Evolutionary conservation across 1,284 basidiomycete species (phyloP), one percentile per base, ranked within the genome.

Genomic region (Naganishia sp.): DNA sequence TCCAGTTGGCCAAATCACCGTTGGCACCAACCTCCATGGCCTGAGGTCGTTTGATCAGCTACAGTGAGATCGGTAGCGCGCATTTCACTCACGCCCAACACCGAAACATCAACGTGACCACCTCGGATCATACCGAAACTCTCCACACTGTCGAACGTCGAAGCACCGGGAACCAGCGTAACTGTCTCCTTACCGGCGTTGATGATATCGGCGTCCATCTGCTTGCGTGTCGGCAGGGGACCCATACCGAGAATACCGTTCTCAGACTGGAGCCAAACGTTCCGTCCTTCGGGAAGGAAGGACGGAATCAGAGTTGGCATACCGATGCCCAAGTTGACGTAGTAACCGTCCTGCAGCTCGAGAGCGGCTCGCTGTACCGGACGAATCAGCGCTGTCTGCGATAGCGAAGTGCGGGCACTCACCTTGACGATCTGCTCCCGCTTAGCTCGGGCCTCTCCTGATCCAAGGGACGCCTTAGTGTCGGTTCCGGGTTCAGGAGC

Each of bases 1-100:
- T 96, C 77, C 92, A 96, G 82, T 96, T 97, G 55, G 94, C 94
- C 69, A 97, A 88, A 75, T 96, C 93, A 62, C 94, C 94, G 15
- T 86, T 85, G 69, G 89, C 86, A 4, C 89, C 90, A 62, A 96
- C 93, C 83, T 96, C 88, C 86, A 96, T 91, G 2, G 93, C 93
- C 89, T 90, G 67, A 67, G 46, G 23, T 23, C 46, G 31, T 65
- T 61, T 31, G 21, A 25, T 64, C 5, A 64, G 63, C 45, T 41
- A 47, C 21, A 39, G 23, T 43, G 61, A 47, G 25, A 35, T 23
- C 32, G 35, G n/a, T 65, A 58, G 23, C 39, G 42, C 47, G 35
- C 28, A 79, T 84, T 70, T n/a, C n/a, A 76, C 81, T 72, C 71
- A 82, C 83, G 32, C 87, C 87, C 21, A 88, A 86, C 76, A 96